phyloP scores from a whole-genome alignment of 768 basidiomycete species.

The Russula sp. region DNA sequence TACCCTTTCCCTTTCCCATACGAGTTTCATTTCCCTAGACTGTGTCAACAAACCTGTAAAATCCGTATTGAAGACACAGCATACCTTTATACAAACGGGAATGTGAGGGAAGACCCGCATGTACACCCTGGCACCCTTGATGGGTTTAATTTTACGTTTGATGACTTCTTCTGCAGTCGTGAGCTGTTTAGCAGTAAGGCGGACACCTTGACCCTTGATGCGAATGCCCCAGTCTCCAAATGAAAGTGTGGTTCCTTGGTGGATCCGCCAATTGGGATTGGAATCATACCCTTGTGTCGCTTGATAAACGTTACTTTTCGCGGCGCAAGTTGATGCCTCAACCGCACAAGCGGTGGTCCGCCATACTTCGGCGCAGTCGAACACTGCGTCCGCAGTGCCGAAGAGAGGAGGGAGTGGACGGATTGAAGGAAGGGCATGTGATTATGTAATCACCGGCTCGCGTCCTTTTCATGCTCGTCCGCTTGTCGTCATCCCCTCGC shows the following conservation, averaged over 20 bases:
- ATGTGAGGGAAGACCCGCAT: constrained; percentile 94
- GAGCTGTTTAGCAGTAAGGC: constrained; percentile 88
- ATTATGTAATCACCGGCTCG: constrained; percentile 25
- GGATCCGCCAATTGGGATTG: constrained; percentile 85
- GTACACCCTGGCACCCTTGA: constrained; percentile 86
- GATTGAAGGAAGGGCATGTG: constrained; percentile 37
- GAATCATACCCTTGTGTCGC: constrained; percentile 86
- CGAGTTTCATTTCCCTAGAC: constrained; percentile 91
- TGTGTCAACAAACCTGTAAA: background rate
- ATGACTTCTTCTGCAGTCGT: constrained; percentile 83
- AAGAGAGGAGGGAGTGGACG: constrained; percentile 32
- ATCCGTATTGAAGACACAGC: constrained; percentile 32
- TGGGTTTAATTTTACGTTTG: constrained; percentile 80
- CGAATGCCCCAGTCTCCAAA: constrained; percentile 92
- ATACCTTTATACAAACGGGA: constrained; percentile 93
- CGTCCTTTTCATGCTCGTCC: background rate
- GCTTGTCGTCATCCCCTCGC: constrained; percentile 2
- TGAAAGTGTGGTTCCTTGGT: constrained; percentile 87
- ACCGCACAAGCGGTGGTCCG: constrained; percentile 31
- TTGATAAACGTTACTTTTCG: constrained; percentile 79
- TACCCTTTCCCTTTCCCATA: constrained; percentile 99
- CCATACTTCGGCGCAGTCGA: constrained; percentile 8
- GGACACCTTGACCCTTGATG: constrained; percentile 75
- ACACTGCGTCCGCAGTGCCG: constrained; percentile 10
- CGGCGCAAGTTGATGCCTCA: constrained; percentile 66